Evolutionary conservation across 345 rosid species (phyloP).

Genomic region (Erysimum cheiranthoides): DNA sequence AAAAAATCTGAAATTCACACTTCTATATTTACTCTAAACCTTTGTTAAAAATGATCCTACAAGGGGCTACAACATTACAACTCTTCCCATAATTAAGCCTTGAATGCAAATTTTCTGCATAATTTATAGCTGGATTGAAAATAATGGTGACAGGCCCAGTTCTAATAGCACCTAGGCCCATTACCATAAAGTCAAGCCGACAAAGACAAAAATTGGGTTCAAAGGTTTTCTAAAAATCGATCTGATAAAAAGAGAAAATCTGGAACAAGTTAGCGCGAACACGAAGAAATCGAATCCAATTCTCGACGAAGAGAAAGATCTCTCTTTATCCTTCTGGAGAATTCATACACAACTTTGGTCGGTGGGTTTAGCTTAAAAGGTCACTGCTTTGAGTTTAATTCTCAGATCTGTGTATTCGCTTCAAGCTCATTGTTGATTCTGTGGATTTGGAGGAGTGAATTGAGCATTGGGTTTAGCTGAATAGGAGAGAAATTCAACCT

Average conservation of each 20-base stretch:
- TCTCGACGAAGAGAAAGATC: background rate
- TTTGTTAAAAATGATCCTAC: too few species aligned
- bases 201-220: conserved; percentile 4
- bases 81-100: background rate
- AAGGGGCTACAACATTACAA: too few species aligned
- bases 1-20: too few species aligned
- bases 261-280: conserved; percentile 38
- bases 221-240: background rate
- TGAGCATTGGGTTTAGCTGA: conserved; percentile 15
- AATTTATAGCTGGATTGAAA: too few species aligned
- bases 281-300: conserved; percentile 42
- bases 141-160: too few species aligned
- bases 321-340: conserved; percentile 26
- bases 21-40: too few species aligned
- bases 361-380: conserved; percentile 13
- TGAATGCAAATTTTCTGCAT: background rate
- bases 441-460: conserved; percentile 8
- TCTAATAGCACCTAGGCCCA: too few species aligned
- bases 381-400: conserved; percentile 14
- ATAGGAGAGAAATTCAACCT: background rate
- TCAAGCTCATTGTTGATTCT: conserved; percentile 20
- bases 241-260: conserved; percentile 25
- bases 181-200: background rate
- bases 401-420: conserved; percentile 30
- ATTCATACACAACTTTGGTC: background rate